Evolutionary conservation across 495 filamentous ascomycete genomes (phyloP), one percentile per base, ranked within the genome.

Genomic region (Hypoxylon lienhwacheense): DNA sequence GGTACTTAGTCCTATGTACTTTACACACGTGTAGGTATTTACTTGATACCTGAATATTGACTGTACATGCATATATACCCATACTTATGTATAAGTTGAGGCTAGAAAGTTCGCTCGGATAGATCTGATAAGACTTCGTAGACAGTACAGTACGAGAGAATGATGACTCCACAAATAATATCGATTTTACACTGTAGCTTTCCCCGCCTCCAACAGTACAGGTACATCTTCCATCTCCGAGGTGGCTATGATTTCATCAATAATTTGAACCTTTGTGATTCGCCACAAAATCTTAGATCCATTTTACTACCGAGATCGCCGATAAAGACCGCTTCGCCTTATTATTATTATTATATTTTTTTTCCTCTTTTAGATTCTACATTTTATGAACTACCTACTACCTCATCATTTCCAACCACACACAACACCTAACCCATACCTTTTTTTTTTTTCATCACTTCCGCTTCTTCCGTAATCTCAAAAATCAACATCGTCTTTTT

Each of bases 221-320:
- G 10, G 61, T 67, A 50, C 34, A 19, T 15, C 7, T 31, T 15
- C 7, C 45, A 56, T 53, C 51, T 55, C 62, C 52, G 50, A 64
- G 50, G 37, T 5, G 15, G n/a, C n/a, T 31, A 68, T 68, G 63
- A 68, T 61, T 61, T 66, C 66, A 66, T 64, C 48, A 48, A 39
- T 20, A 21, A 47, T 34, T 42, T 45, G 11, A 28, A 44, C 53
- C 43, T 15, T 24, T 26, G 5, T 68, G 63, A 68, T 68, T 68
- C 63, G 66, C 60, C 52, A 66, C 43, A 47, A n/a, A 7, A n/a
- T 31, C 41, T 44, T 39, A 60, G 40, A 34, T 34, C 48, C 42
- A 49, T 58, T 37, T 65, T 60, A 58, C 46, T 61, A 61, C 65
- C 65, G 65, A 68, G 59, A 68, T 68, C 65, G 65, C 65, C 65